Percentiles rank a stretch among this genome's conserved stretches.
Conservation (phyloP, 768 basidiomycete species). For the Rhodosporidiobolus odoratus region DNA sequence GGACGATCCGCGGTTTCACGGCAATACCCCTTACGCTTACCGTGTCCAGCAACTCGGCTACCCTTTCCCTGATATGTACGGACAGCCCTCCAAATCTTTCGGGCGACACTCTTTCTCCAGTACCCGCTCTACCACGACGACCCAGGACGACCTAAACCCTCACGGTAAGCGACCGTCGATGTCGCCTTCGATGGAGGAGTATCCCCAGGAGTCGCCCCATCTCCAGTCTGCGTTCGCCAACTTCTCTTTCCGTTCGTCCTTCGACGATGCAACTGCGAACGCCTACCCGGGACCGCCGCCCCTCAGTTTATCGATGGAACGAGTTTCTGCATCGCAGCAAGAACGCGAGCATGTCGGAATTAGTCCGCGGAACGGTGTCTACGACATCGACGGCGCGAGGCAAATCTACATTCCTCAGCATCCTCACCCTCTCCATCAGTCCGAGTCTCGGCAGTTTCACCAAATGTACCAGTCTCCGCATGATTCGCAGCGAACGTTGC, state of each 20-base stretch:
- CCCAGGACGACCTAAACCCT: constrained; percentile 1
- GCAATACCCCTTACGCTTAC: background rate
- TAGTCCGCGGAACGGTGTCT: constrained; percentile 16
- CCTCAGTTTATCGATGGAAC: background rate
- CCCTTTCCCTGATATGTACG: constrained; percentile 22
- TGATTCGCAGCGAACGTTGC: background rate
- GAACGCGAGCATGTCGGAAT: background rate
- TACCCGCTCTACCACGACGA: background rate
- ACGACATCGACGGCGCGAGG: constrained; percentile 15
- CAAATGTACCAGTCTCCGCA: too few relatives aligned
- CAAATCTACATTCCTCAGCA: constrained; percentile 9
- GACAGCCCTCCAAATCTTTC: background rate
- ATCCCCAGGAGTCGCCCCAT: background rate
- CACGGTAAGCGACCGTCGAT: constrained; percentile 10
- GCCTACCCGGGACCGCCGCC: constrained; percentile 3
- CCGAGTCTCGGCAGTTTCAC: constrained; percentile 1
- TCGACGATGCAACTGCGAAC: background rate
- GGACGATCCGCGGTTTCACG: background rate
- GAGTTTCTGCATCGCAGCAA: background rate
- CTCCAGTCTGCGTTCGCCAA: background rate
- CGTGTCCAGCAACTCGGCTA: background rate
- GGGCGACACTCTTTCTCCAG: constrained; percentile 5
- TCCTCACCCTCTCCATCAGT: background rate
- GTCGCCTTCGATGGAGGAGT: constrained; percentile 6
- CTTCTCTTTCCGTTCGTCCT: background rate